Evolutionary conservation across 768 basidiomycete species (phyloP).

Genomic region (Rossbeevera mucosa): DNA sequence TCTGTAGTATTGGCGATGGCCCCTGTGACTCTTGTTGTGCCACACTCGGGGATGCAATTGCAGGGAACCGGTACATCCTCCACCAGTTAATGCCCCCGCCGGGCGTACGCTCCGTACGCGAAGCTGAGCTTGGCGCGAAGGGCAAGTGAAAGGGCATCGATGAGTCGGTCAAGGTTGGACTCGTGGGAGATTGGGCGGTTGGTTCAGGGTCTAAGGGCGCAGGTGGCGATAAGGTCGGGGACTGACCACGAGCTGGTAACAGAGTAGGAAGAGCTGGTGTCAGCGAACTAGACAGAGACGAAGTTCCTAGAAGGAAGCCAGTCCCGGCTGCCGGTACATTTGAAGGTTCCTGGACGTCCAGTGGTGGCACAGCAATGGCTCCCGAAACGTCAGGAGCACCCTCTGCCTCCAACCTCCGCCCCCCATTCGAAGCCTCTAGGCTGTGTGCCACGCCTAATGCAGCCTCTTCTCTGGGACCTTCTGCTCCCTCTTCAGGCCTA

Average conservation of each 20-base stretch:
- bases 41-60: conserved; percentile 45
- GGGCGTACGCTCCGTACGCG: conserved; percentile 36
- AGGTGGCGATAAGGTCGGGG: conserved; percentile 3
- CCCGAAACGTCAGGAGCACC: conserved; percentile 19
- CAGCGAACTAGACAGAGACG: conserved; percentile 5
- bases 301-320: conserved; percentile 13
- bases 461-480: conserved; percentile 9
- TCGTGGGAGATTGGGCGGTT: not conserved
- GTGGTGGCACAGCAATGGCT: conserved; percentile 21
- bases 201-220: conserved; percentile 2
- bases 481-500: conserved; percentile 1
- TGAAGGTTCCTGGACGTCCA: conserved; percentile 18
- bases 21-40: conserved; percentile 15
- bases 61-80: conserved; percentile 78
- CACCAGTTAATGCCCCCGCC: conserved; percentile 68
- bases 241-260: not conserved
- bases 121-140: conserved; percentile 27
- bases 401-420: conserved; percentile 18
- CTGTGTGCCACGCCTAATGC: conserved; percentile 19
- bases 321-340: conserved; percentile 14
- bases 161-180: conserved; percentile 13
- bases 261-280: conserved; percentile 8
- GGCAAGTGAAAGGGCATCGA: conserved; percentile 31
- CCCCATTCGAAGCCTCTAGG: conserved; percentile 14
- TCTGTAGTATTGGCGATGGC: conserved; percentile 24